These are phyloP conservation scores for Ceratocystis smalleyi DNA, from an alignment of 2,329 filamentous ascomycete genomes.

Conservation along the genomic window DNA sequence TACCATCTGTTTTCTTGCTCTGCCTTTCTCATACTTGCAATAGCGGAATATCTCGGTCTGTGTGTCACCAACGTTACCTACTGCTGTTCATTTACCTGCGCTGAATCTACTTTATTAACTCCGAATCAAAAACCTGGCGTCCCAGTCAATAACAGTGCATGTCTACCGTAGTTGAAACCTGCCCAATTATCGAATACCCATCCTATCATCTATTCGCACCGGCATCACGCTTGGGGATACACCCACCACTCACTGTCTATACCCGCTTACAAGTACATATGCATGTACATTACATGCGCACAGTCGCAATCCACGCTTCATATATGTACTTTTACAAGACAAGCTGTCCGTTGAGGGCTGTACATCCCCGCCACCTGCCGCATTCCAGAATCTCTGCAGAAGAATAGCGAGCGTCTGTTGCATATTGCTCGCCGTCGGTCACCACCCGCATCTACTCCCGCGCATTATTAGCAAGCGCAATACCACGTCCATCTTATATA, in stretches of 20 bases:
- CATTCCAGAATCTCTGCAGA: background rate
- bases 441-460: background rate
- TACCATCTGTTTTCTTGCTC: too few relatives aligned
- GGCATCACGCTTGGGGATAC: too few relatives aligned
- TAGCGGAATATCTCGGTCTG: background rate
- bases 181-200: too few relatives aligned
- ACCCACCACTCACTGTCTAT: too few relatives aligned
- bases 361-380: background rate
- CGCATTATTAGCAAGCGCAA: background rate
- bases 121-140: background rate
- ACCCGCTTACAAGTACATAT: too few relatives aligned
- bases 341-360: background rate
- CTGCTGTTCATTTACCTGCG: background rate
- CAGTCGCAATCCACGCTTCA: too few relatives aligned
- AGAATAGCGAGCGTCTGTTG: background rate
- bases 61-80: background rate
- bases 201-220: too few relatives aligned
- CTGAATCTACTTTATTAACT: background rate
- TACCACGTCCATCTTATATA: background rate
- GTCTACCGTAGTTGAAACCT: too few relatives aligned
- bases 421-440: background rate
- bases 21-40: too few relatives aligned
- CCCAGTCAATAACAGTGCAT: background rate
- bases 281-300: too few relatives aligned
- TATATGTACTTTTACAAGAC: background rate